Evolutionary conservation across 1,284 basidiomycete species (phyloP).

Genomic region (Sporisorium exsertum): DNA sequence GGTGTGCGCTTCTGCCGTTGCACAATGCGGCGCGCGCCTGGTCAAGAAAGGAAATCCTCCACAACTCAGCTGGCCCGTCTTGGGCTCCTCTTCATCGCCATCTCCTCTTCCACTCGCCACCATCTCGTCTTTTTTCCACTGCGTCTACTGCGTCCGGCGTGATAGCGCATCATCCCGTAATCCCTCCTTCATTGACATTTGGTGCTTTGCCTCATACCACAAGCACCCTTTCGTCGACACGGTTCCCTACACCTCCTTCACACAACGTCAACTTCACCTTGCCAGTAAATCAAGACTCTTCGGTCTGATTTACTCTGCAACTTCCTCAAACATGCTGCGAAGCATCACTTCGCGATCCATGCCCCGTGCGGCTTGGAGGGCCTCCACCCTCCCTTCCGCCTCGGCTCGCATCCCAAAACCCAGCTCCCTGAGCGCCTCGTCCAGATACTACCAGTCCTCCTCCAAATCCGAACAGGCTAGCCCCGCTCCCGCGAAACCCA

Average conservation of each 20-base stretch:
- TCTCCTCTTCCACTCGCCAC: constrained; percentile 8
- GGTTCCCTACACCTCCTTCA: constrained; percentile 7
- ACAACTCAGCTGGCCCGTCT: constrained; percentile 16
- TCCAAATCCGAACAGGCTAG: constrained; percentile 42
- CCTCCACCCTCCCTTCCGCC: constrained; percentile 40
- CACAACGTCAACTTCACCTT: neutral
- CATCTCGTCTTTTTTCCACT: constrained; percentile 1
- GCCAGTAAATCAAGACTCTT: constrained; percentile 8
- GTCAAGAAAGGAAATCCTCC: constrained; percentile 16
- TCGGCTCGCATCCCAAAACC: constrained; percentile 46
- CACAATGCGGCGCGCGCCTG: constrained; percentile 12
- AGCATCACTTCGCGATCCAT: constrained; percentile 47
- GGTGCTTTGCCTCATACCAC: constrained; percentile 7
- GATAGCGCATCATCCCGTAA: constrained; percentile 6
- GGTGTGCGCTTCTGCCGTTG: neutral
- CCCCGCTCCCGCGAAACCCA: constrained; percentile 50
- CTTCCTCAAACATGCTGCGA: constrained; percentile 43
- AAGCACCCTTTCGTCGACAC: constrained; percentile 10
- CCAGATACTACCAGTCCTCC: constrained; percentile 52
- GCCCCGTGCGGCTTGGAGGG: constrained; percentile 43
- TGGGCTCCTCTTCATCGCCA: neutral
- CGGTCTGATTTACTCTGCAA: constrained; percentile 7
- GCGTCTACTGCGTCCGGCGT: constrained; percentile 12
- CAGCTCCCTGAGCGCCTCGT: constrained; percentile 9
- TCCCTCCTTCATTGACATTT: neutral